Conservation (phyloP, 2,329 filamentous ascomycete species). For the Ceratocystis colombiana region DNA sequence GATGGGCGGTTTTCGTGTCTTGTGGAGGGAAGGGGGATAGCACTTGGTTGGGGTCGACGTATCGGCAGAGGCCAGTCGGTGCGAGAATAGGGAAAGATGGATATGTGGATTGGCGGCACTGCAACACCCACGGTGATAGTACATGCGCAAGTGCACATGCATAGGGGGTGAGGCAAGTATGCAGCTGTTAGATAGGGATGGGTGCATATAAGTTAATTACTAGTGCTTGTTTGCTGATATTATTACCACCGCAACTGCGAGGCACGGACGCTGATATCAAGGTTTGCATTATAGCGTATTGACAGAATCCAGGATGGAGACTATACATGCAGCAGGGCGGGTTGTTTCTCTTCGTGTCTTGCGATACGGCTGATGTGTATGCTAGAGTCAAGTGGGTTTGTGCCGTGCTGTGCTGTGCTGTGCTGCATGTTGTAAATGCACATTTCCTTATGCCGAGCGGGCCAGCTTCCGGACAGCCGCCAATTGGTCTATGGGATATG, state of each 20-base stretch:
- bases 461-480: not conserved
- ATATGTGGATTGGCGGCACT: not conserved
- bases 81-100: not conserved
- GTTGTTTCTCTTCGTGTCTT: not conserved
- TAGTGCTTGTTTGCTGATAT: not conserved
- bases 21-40: not conserved
- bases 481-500: not conserved
- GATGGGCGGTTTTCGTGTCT: not conserved
- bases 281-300: not conserved
- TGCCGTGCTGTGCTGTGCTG: not conserved
- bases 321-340: not conserved
- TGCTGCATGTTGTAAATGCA: conserved; percentile 1
- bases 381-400: too few species aligned
- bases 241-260: not conserved
- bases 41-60: not conserved
- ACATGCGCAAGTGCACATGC: not conserved
- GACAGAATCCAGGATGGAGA: not conserved
- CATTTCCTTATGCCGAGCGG: not conserved
- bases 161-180: not conserved
- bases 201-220: not conserved
- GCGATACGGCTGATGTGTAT: not conserved
- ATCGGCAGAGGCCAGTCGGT: too few species aligned
- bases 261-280: not conserved
- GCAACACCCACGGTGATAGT: not conserved
- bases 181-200: too few species aligned